These are phyloP conservation scores for Baorangia bicolor DNA, from an alignment of 768 basidiomycete species.

Conservation along the genomic window DNA sequence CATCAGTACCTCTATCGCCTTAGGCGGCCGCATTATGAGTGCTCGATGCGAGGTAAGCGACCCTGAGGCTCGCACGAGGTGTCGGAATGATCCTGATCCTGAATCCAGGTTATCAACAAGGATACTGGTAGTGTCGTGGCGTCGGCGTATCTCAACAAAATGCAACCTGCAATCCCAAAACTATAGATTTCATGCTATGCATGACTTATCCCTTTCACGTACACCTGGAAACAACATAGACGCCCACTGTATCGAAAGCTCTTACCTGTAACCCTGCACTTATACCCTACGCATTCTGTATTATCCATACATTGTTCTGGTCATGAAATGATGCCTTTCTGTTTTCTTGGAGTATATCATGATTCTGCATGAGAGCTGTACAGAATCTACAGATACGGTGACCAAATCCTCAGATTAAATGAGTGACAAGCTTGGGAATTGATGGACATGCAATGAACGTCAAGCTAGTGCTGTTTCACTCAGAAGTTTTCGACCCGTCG, in stretches of 20 bases:
- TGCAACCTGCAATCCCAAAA: conserved; percentile 59
- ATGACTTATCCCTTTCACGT: conserved; percentile 1
- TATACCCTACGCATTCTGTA: conserved; percentile 26
- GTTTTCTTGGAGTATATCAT: conserved; percentile 2
- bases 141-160: conserved; percentile 69
- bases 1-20: conserved; percentile 59
- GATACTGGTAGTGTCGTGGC: conserved; percentile 57
- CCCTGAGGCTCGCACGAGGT: background rate
- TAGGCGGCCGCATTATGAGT: conserved; percentile 70
- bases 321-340: conserved; percentile 4
- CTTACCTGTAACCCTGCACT: conserved; percentile 12
- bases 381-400: no score
- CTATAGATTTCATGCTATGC: conserved; percentile 33
- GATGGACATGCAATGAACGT: background rate
- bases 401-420: background rate
- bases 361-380: background rate
- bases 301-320: conserved; percentile 8
- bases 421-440: conserved; percentile 1
- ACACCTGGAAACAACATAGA: conserved; percentile 19
- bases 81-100: background rate
- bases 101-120: conserved; percentile 55
- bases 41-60: conserved; percentile 64
- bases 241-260: conserved; percentile 23
- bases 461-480: background rate
- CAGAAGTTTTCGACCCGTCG: background rate